phyloP scores from a whole-genome alignment of 1,139 yeast genomes.

The Candida smagusa region DNA sequence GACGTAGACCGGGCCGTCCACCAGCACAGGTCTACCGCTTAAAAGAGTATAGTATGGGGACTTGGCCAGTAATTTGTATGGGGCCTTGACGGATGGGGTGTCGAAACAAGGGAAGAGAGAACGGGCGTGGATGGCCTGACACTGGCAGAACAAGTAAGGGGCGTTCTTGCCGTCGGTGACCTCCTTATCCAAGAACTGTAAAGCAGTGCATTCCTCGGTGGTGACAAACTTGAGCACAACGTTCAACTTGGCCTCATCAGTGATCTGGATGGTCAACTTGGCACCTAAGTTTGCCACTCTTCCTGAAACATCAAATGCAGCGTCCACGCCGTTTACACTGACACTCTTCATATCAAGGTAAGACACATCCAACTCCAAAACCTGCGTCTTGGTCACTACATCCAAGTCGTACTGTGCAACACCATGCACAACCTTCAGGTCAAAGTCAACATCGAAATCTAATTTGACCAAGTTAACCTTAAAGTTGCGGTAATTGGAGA shows the following conservation, averaged over 20 bases:
- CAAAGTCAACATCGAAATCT: constrained; percentile 56
- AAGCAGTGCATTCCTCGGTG: constrained; percentile 74
- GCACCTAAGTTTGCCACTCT: constrained; percentile 69
- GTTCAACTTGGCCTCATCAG: constrained; percentile 10
- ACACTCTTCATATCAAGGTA: constrained; percentile 51
- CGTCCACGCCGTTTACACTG: constrained; percentile 37
- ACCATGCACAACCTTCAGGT: constrained; percentile 51
- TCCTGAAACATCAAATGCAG: constrained; percentile 37
- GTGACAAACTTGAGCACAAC: constrained; percentile 59
- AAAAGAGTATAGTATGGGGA: constrained; percentile 69
- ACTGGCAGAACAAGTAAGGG: constrained; percentile 84
- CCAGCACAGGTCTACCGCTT: constrained; percentile 53
- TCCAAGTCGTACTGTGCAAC: constrained; percentile 47
- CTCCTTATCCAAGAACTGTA: constrained; percentile 77
- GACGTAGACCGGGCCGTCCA: constrained; percentile 29
- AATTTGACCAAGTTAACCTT: constrained; percentile 50
- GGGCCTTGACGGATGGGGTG: constrained; percentile 79
- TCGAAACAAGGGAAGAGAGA: constrained; percentile 88
- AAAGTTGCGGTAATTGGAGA: constrained; percentile 64
- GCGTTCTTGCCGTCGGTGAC: constrained; percentile 72
- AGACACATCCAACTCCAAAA: constrained; percentile 66
- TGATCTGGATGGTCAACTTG: constrained; percentile 42
- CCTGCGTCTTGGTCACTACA: constrained; percentile 18
- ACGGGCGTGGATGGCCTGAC: constrained; percentile 90
- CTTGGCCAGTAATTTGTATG: constrained; percentile 55